Conservation (phyloP, 306 rosid species). For the Abrus pulchellus region DNA sequence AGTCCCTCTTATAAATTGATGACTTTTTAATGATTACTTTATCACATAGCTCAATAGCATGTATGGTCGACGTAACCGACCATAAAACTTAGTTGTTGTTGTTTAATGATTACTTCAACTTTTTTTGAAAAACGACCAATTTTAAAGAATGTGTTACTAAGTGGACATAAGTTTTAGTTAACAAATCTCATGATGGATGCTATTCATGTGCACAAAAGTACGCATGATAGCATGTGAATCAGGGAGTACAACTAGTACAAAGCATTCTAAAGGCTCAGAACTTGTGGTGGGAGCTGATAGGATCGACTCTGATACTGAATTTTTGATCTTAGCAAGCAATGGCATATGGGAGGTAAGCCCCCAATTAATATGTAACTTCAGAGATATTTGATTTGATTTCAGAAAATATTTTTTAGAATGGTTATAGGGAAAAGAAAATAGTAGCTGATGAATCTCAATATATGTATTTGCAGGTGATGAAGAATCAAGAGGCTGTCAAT, state of each 20-base stretch:
- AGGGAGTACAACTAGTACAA: constrained; percentile 41
- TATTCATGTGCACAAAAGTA: constrained; percentile 29
- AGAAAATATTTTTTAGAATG: too few species aligned
- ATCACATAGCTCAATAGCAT: too few species aligned
- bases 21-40: too few species aligned
- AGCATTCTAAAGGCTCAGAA: constrained; percentile 56
- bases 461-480: constrained; percentile 67
- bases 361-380: not conserved
- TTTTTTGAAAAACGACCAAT: too few species aligned
- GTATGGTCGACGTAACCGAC: too few species aligned
- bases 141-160: not conserved
- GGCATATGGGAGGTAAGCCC: constrained; percentile 90
- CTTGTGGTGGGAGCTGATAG: constrained; percentile 65
- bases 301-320: constrained; percentile 67
- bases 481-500: constrained; percentile 90
- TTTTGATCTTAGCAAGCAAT: constrained; percentile 76
- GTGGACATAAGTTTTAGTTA: constrained; percentile 14
- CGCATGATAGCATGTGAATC: constrained; percentile 44
- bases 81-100: too few species aligned
- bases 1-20: too few species aligned
- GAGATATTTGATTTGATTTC: too few species aligned
- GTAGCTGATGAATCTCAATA: constrained; percentile 6
- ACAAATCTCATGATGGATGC: constrained; percentile 36
- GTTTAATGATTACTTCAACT: too few species aligned
- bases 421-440: not conserved